Evolutionary conservation across 2,329 filamentous ascomycete species (phyloP), one percentile per base, ranked within the genome.

Genomic region (Daldinia sp.): DNA sequence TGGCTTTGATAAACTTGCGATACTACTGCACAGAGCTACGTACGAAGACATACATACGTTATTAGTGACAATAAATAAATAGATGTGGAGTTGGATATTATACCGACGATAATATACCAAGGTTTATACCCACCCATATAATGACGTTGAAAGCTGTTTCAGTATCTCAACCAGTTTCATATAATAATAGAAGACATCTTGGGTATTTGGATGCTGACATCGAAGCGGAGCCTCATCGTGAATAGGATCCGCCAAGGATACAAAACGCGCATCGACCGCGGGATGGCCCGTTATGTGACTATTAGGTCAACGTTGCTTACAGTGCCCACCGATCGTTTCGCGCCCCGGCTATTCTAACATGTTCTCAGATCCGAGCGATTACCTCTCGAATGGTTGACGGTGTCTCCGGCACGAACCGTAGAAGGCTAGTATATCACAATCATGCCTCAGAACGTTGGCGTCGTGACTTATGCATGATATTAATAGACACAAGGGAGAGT

Each of bases 311-410:
- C 17, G 47, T 23, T 50, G 27, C 54, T 8, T 25, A 27, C 41
- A 7, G 23, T 58, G 45, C 13, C 56, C 61, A 64, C 56, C 41
- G 41, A 48, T 29, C 30, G 56, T 60, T 64, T 60, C 61, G 57
- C 27, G 51, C 51, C 29, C 19, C 47, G 47, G 21, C 19, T 8
- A 29, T 41, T 11, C 10, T 23, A 48, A 1, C 45, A 49, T 11
- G 30, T 43, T 49, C 34, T 37, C 50, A 45, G 50, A 41, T 39
- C 57, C 43, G 57, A 50, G 23, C 10, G 34, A 49, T 27, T 39
- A 29, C 27, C 29, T n/a, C 15, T 15, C 21, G 45, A 30, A 48
- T 8, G 2, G 5, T 32, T 19, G 21, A 35, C 30, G 49, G 56
- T 48, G 49, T 35, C 30, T 30, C 56, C 30, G 49, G 49, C 23